Conservation (phyloP, 2,329 filamentous ascomycete species). For the Coniochaeta sp. region DNA sequence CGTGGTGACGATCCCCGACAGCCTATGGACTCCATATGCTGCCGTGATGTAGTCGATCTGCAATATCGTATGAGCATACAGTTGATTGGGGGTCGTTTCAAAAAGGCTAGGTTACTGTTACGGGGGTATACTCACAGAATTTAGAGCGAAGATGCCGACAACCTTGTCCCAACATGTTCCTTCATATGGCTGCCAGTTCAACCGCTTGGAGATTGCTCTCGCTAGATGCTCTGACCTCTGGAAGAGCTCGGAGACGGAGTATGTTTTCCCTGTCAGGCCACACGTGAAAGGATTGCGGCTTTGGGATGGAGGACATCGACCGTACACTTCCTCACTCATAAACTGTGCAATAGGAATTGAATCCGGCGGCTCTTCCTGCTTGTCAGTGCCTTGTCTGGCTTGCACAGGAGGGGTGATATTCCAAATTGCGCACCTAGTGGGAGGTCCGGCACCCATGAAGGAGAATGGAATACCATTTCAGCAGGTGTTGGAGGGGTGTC, state of each 20-base stretch:
- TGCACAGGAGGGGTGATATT: too few relatives aligned
- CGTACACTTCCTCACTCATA: not conserved
- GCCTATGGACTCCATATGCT: conserved; percentile 47
- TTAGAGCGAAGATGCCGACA: too few relatives aligned
- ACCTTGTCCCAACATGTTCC: conserved; percentile 75
- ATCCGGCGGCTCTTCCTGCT: not conserved
- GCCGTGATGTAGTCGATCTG: conserved; percentile 48
- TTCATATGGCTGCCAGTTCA: conserved; percentile 58
- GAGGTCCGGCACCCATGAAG: not conserved
- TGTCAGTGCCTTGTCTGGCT: too few relatives aligned
- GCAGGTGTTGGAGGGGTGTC: too few relatives aligned
- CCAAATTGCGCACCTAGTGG: not conserved
- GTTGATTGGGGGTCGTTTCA: too few relatives aligned
- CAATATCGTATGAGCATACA: too few relatives aligned
- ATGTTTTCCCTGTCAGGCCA: conserved; percentile 15
- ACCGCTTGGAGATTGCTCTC: conserved; percentile 18
- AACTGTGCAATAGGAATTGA: not conserved
- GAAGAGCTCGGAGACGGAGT: conserved; percentile 7
- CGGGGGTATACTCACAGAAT: too few relatives aligned
- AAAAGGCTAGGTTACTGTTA: too few relatives aligned
- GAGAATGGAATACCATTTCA: not conserved
- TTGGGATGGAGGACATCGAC: not conserved
- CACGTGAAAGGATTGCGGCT: conserved; percentile 16
- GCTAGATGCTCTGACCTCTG: conserved; percentile 8
- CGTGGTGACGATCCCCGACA: conserved; percentile 55